These are phyloP conservation scores for Phytomonas sp. DNA, from an alignment of 208 protist genomes.

Conservation along the genomic window DNA sequence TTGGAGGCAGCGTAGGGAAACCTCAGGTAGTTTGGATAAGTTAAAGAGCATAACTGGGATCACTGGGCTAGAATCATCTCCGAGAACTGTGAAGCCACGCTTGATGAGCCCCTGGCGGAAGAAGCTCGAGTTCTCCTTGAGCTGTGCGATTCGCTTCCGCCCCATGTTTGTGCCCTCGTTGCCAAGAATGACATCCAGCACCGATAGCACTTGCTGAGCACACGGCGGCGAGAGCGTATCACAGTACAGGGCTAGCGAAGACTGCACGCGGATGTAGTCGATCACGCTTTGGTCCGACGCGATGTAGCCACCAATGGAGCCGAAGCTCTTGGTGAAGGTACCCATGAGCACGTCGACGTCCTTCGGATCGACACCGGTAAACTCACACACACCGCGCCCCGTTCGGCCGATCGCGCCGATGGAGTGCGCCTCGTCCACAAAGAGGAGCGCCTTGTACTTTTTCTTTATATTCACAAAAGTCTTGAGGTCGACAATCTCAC, in stretches of 20 bases:
- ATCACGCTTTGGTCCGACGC: constrained; percentile 76
- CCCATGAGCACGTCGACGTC: constrained; percentile 94
- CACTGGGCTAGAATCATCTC: constrained; percentile 92
- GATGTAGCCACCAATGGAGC: constrained; percentile 95
- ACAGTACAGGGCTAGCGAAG: constrained; percentile 59
- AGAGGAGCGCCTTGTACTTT: constrained; percentile 95
- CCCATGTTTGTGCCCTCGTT: constrained; percentile 87
- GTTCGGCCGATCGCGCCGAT: constrained; percentile 94
- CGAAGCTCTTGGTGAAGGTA: constrained; percentile 97
- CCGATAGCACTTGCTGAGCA: constrained; percentile 84
- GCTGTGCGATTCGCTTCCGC: constrained; percentile 63
- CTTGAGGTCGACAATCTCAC: constrained; percentile 93
- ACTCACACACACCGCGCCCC: constrained; percentile 93
- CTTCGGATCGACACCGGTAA: constrained; percentile 76
- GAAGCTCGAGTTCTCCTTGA: constrained; percentile 82
- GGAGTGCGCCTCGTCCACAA: constrained; percentile 98
- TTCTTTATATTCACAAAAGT: constrained; percentile 94
- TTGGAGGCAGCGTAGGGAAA: constrained; percentile 84
- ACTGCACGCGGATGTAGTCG: constrained; percentile 61
- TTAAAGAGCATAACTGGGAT: constrained; percentile 95
- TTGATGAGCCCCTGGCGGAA: constrained; percentile 73
- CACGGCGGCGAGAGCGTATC: constrained; percentile 83
- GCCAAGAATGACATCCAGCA: constrained; percentile 84
- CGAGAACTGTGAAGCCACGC: constrained; percentile 76
- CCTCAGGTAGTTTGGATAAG: constrained; percentile 82